Evolutionary conservation across 1,284 basidiomycete species (phyloP), one percentile per base, ranked within the genome.

Genomic region (Heterobasidion annosum): DNA sequence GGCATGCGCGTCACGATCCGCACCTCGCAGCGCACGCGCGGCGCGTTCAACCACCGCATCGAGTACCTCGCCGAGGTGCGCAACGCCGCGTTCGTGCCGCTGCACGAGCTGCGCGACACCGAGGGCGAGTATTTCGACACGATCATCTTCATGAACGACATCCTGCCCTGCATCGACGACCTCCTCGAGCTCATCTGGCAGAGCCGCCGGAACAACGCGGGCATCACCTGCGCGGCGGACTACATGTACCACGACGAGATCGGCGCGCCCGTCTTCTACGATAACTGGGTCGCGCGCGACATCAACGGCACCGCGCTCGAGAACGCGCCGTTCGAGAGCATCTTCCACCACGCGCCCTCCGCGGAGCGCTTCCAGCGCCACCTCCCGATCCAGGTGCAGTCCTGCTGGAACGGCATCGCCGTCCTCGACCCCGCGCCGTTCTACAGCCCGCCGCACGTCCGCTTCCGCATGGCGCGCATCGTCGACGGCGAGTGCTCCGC

Each of bases 201-300:
- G 70, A 86, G 82, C 63, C 78, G 94, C 51, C 71, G 76, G 57
- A 93, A 97, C 70, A 97, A 96, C 69, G 94, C 94, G 0, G 94
- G 94, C 13, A 94, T 97, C 67, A 97, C 94, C 16, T 97, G 94
- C 66, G 94, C 94, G 0, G 86, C 93, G 1, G 94, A 98, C 69
- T 97, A 97, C 73, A 97, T 97, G 91, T 98, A 92, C 73, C 94
- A 97, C 72, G 83, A 93, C 48, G 93, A 96, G 56, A 89, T 97
- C 58, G 80, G 81, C 16, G 78, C 91, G 0, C 93, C 93, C 1
- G 93, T 97, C 19, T 97, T 97, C 70, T 96, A 97, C 73, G 94
- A 97, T 67, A 97, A 96, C 70, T 97, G 94, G 94, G 94, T 98
- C 37, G 93, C 94, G 1, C 82, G 94, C 49, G 94, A 98, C 69